These are phyloP conservation scores for Daedaleopsis sinensis DNA, from an alignment of 768 basidiomycete genomes.

Conservation along the genomic window DNA sequence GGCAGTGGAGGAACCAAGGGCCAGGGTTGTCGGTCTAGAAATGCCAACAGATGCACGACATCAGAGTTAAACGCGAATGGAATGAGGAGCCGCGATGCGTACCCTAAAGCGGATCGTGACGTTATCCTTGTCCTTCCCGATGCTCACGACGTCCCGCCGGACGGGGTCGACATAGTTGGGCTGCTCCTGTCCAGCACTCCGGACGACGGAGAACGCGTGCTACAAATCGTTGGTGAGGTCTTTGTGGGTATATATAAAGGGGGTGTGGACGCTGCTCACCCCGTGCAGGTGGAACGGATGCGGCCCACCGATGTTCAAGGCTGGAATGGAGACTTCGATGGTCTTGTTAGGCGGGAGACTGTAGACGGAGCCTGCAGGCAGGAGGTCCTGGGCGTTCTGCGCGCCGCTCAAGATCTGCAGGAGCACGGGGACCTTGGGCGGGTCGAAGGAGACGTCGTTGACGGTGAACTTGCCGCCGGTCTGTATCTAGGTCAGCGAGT, in stretches of 20 bases:
- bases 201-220: constrained; percentile 41
- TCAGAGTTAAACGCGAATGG: background rate
- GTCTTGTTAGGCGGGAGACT: constrained; percentile 42
- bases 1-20: constrained; percentile 24
- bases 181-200: constrained; percentile 31
- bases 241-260: background rate
- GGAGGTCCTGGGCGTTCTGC: constrained; percentile 38
- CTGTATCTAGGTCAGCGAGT: constrained; percentile 4
- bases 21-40: constrained; percentile 21
- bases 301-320: background rate
- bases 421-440: constrained; percentile 47
- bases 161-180: constrained; percentile 38
- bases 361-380: constrained; percentile 44
- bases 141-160: constrained; percentile 31
- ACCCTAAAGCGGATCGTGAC: constrained; percentile 23
- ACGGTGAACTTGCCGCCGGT: constrained; percentile 32
- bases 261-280: constrained; percentile 21
- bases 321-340: constrained; percentile 11
- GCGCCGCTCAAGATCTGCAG: constrained; percentile 51
- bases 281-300: constrained; percentile 22
- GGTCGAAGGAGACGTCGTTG: constrained; percentile 31
- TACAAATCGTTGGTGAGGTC: constrained; percentile 12
- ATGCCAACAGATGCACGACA: background rate
- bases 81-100: background rate
- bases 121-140: constrained; percentile 13